A percentile compares a stretch with the other conserved stretches of the same genome.
phyloP scores from a whole-genome alignment of 768 basidiomycete species.

The Serendipita sp. region DNA sequence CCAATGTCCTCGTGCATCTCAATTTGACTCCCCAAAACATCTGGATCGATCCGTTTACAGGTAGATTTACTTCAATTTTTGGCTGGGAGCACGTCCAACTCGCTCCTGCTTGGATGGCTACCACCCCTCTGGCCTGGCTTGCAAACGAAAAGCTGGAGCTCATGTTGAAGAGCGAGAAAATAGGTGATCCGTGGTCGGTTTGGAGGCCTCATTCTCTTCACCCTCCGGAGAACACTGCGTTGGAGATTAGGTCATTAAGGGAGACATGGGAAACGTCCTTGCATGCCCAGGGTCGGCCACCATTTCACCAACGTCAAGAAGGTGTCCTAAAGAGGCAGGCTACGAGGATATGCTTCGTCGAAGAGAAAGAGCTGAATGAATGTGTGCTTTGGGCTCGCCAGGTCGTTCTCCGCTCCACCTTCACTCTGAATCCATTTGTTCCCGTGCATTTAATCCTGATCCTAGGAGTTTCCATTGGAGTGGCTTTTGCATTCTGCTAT shows the following conservation, averaged over 20 bases:
- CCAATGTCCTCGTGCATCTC: not conserved
- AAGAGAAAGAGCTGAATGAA: not conserved
- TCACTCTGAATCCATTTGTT: not conserved
- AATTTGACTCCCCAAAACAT: slow-evolving; percentile 1
- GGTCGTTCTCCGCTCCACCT: not conserved
- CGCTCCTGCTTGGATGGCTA: not conserved
- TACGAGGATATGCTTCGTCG: not conserved
- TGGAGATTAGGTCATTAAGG: not conserved
- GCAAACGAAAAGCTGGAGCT: not conserved
- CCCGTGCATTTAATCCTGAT: not conserved
- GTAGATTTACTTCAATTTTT: not conserved
- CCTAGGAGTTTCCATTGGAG: not conserved
- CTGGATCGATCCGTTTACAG: not conserved
- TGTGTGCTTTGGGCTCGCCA: not conserved
- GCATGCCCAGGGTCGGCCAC: no score
- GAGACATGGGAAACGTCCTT: not conserved
- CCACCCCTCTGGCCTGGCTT: not conserved
- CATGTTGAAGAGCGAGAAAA: not conserved
- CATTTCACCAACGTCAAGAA: not conserved
- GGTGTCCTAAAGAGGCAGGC: not conserved
- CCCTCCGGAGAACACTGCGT: not conserved
- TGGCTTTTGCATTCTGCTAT: not conserved
- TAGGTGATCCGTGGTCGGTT: not conserved
- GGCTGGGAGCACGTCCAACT: not conserved
- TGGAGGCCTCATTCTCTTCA: not conserved